phyloP scores from a whole-genome alignment of 495 filamentous ascomycete genomes.

The Penicillium turbatum region DNA sequence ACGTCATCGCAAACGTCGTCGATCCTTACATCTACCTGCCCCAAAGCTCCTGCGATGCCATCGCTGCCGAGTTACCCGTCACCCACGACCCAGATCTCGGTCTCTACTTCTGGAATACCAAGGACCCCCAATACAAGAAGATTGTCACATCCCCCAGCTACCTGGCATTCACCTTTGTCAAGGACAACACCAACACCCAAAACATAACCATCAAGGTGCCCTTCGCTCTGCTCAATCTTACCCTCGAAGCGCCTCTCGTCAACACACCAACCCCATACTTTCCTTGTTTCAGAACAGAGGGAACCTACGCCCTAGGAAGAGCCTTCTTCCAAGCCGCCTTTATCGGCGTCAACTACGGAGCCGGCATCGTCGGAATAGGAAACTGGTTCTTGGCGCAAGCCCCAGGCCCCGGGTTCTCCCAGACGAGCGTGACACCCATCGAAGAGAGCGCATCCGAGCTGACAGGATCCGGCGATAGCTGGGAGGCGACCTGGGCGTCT shows the following conservation, averaged over 20 bases:
- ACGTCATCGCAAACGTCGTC: conserved; percentile 32
- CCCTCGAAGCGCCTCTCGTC: conserved; percentile 45
- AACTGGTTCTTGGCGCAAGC: conserved; percentile 47
- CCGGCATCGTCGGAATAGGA: conserved; percentile 20
- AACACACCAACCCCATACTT: conserved; percentile 42
- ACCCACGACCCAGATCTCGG: conserved; percentile 34
- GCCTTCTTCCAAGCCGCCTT: conserved; percentile 56
- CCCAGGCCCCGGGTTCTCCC: conserved; percentile 32
- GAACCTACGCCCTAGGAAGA: conserved; percentile 40
- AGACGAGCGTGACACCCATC: not conserved
- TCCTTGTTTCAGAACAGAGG: conserved; percentile 30
- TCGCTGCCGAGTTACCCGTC: conserved; percentile 44
- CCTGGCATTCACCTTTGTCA: conserved; percentile 45
- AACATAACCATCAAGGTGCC: conserved; percentile 50
- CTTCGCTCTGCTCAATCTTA: conserved; percentile 49
- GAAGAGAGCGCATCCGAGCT: not conserved
- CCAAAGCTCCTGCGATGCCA: conserved; percentile 43
- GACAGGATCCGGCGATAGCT: not conserved
- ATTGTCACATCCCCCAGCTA: conserved; percentile 46
- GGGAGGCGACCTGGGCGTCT: conserved; percentile 1
- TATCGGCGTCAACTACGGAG: conserved; percentile 39
- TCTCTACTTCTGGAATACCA: conserved; percentile 48
- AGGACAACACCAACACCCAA: conserved; percentile 19
- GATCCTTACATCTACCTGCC: conserved; percentile 48
- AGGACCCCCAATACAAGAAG: conserved; percentile 32